Conservation (phyloP, 768 basidiomycete genomes). For the Mycena kentingensis region DNA sequence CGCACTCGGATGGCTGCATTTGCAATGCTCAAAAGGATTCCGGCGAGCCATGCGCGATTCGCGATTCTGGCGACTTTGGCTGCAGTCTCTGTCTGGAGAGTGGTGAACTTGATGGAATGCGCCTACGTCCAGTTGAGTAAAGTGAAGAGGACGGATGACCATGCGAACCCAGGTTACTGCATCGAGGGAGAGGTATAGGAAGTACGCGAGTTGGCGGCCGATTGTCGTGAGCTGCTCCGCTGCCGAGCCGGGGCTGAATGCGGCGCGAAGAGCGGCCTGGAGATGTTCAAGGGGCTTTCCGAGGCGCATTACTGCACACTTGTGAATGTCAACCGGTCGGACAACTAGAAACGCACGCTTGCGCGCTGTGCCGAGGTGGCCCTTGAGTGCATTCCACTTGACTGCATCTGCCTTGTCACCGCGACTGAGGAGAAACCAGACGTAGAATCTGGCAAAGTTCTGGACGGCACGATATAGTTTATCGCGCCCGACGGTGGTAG, state of each 20-base stretch:
- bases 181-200: conserved; percentile 84
- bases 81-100: conserved; percentile 59
- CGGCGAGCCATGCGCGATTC: conserved; percentile 86
- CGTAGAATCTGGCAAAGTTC: conserved; percentile 86
- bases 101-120: conserved; percentile 66
- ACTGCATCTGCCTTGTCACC: conserved; percentile 73
- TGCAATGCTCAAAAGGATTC: conserved; percentile 78
- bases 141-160: no score
- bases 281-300: conserved; percentile 94
- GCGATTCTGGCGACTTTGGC: conserved; percentile 63
- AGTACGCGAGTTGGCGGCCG: conserved; percentile 84
- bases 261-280: conserved; percentile 81
- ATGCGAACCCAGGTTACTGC: conserved; percentile 74
- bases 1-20: conserved; percentile 70
- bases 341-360: conserved; percentile 61
- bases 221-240: conserved; percentile 79
- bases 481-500: conserved; percentile 86
- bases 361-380: conserved; percentile 78
- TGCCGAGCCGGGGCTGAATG: conserved; percentile 53
- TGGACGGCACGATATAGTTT: conserved; percentile 94
- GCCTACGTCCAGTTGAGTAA: conserved; percentile 54
- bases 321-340: background rate
- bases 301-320: conserved; percentile 75
- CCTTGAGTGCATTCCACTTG: conserved; percentile 83
- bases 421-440: conserved; percentile 74